Evolutionary conservation across 2,329 filamentous ascomycete genomes (phyloP), one percentile per base, ranked within the genome.

Genomic region (Xylariaceae sp.): DNA sequence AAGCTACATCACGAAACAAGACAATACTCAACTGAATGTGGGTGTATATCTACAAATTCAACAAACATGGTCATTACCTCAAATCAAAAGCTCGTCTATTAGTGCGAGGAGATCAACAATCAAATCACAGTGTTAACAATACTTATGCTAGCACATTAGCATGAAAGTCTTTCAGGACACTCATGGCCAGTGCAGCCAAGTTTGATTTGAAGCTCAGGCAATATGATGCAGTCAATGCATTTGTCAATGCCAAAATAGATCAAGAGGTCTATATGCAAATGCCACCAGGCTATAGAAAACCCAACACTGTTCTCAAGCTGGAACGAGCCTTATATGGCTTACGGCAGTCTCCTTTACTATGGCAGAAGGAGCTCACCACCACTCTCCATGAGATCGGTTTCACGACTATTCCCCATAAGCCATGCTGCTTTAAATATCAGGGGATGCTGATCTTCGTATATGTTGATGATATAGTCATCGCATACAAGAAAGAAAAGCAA

Each of bases 31-130:
- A 56, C 18, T 56, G 48, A 18, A 51, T 56, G 48, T 56, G 55
- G 55, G 55, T 56, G 13, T 56, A 51, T 13, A 17, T 56, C 2
- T 56, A 56, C 23, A 56, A 56, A 37, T 56, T 56, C 30, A 18
- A 56, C 11, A 56, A 48, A 13, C 55, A 51, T 17, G 55, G 48
- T 2, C 45, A 45, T 13, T 45, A 10, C 8, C 2, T 34, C 1
- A 56, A 51, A 35, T 56, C 37, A 17, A 56, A 56, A 8, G 55
- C 48, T 10, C 17, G 55, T 0, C 37, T 56, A 2, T 47, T 56
- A 3, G 55, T 56, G 1, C 5, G 55, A 35, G 55, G 55, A 4
- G 48, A 56, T 35, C 55, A 56, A 51, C 54, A 51, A 30, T 34
- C 47, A 2, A 42, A 34, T 13, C 7, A 4, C 3, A 18, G n/a